phyloP scores from a whole-genome alignment of 192 early-diverging fungal species.

The Backusella australiensis region DNA sequence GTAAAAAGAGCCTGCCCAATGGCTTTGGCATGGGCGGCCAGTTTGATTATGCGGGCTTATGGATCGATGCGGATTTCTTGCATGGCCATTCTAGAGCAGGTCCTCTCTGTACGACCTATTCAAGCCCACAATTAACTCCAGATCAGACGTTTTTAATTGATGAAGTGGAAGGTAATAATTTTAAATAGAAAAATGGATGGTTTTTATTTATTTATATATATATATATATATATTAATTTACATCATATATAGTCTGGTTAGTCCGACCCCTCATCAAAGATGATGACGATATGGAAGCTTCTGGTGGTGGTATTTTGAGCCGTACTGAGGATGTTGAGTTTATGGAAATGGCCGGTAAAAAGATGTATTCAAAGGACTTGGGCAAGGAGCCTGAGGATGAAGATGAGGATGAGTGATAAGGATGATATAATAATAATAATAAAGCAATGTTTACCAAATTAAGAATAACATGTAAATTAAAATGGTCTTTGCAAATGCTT shows the following conservation, averaged over 20 bases:
- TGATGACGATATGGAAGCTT: slow-evolving; percentile 37
- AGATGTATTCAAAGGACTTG: slow-evolving; percentile 68
- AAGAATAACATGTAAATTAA: slow-evolving; percentile 10
- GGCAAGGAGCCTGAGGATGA: slow-evolving; percentile 38
- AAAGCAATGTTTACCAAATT: slow-evolving; percentile 5
- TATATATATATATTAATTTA: neutral
- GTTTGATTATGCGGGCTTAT: slow-evolving; percentile 68
- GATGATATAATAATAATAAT: neutral
- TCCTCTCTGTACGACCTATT: slow-evolving; percentile 61
- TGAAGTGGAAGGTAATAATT: slow-evolving; percentile 56
- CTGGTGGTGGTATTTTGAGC: slow-evolving; percentile 55
- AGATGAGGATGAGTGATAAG: neutral
- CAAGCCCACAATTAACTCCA: slow-evolving; percentile 50
- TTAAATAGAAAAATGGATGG: neutral
- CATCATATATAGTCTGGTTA: slow-evolving; percentile 55
- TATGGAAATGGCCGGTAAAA: slow-evolving; percentile 69
- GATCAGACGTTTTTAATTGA: slow-evolving; percentile 62
- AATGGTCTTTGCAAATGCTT: neutral
- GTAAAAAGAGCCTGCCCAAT: slow-evolving; percentile 71
- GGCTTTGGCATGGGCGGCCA: slow-evolving; percentile 77
- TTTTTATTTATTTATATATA: neutral
- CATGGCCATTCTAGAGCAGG: slow-evolving; percentile 60
- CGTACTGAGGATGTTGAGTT: slow-evolving; percentile 67
- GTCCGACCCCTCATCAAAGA: slow-evolving; percentile 51
- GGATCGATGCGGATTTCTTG: slow-evolving; percentile 62